Percentiles rank a stretch among this genome's conserved stretches.
Evolutionary conservation across 768 basidiomycete genomes (phyloP).

Genomic region (Hortiboletus flavorubellus): DNA sequence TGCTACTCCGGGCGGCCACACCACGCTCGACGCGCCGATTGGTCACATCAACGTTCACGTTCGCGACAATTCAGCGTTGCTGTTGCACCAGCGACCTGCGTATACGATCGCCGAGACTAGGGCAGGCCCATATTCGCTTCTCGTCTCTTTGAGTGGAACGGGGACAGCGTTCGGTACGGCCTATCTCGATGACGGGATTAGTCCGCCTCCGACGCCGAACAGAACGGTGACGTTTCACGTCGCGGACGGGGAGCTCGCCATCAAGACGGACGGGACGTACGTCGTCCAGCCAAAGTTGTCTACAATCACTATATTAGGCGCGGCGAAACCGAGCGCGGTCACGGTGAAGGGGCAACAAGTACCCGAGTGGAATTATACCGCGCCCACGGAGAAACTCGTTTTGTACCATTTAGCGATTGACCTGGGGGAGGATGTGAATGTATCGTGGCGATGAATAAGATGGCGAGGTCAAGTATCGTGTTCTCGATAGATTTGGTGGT

Average conservation of each 20-base stretch:
- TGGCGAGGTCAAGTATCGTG: neutral
- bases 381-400: constrained; percentile 39
- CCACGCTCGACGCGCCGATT: constrained; percentile 58
- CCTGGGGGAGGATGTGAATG: constrained; percentile 37
- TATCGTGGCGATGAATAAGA: constrained; percentile 30
- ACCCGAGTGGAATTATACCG: constrained; percentile 37
- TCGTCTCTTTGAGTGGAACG: constrained; percentile 47
- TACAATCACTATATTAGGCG: constrained; percentile 55
- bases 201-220: constrained; percentile 48
- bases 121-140: constrained; percentile 54
- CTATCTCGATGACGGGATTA: constrained; percentile 63
- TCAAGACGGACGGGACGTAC: constrained; percentile 31
- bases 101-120: constrained; percentile 67
- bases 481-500: no score
- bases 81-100: constrained; percentile 55
- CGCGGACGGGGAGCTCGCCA: constrained; percentile 31
- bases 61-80: constrained; percentile 58
- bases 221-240: constrained; percentile 46
- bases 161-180: constrained; percentile 56
- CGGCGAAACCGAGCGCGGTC: constrained; percentile 38
- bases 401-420: constrained; percentile 36
- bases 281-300: constrained; percentile 42
- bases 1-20: constrained; percentile 35
- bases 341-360: constrained; percentile 36
- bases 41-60: constrained; percentile 73